A percentile compares a stretch with the other conserved stretches of the same genome.
phyloP scores from a whole-genome alignment of 495 filamentous ascomycete species.

The Penicillium paxilli region DNA sequence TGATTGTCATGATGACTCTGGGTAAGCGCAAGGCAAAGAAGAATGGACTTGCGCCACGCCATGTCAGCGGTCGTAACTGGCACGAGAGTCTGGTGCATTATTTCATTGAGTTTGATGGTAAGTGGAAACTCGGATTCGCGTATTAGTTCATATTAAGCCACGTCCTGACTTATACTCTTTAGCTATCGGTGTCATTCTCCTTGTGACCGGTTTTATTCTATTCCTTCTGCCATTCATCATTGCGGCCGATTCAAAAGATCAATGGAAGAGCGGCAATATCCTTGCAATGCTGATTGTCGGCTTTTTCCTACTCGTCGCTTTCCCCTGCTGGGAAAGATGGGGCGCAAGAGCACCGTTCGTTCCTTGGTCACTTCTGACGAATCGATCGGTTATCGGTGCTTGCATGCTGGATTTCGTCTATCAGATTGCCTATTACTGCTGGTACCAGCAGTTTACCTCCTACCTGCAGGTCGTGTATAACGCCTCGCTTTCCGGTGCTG shows the following conservation, averaged over 20 bases:
- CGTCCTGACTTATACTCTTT: no score
- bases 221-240: slow-evolving; percentile 59
- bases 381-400: slow-evolving; percentile 62
- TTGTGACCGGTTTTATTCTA: slow-evolving; percentile 52
- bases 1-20: slow-evolving; percentile 39
- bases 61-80: slow-evolving; percentile 35
- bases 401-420: slow-evolving; percentile 51
- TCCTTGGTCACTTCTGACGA: slow-evolving; percentile 51
- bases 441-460: slow-evolving; percentile 60
- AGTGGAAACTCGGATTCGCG: not conserved
- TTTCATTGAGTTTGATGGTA: slow-evolving; percentile 51
- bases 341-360: slow-evolving; percentile 54
- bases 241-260: slow-evolving; percentile 32
- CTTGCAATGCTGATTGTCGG: slow-evolving; percentile 57
- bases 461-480: slow-evolving; percentile 72
- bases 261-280: slow-evolving; percentile 47
- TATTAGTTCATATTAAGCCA: not conserved
- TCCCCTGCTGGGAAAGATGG: slow-evolving; percentile 54
- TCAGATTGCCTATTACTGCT: slow-evolving; percentile 49
- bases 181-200: slow-evolving; percentile 47
- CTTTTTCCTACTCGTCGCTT: slow-evolving; percentile 48
- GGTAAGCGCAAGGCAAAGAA: slow-evolving; percentile 47
- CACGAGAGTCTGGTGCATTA: slow-evolving; percentile 43
- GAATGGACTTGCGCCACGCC: slow-evolving; percentile 23
- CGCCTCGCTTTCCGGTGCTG: slow-evolving; percentile 47